Base-by-base conservation (phyloP, 768 basidiomycete genomes). In the Boletus edulis region DNA sequence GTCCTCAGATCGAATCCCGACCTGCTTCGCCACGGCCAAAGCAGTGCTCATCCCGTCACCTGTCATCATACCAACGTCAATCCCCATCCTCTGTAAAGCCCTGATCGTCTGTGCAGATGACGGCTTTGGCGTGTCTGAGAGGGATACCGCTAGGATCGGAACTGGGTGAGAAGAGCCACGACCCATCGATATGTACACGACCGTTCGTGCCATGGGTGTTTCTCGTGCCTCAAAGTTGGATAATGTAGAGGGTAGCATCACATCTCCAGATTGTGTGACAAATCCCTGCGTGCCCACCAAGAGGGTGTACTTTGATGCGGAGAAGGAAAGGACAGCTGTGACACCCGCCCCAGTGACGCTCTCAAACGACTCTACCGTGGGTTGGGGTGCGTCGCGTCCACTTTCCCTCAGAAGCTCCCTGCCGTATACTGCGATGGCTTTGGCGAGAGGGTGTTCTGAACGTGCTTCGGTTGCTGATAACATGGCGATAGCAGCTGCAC, bases 401-500 rank as follows among this genome's bases (percentile, higher is more conserved):
- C 67, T 72, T 60, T 67, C 62, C 14, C 75, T 72, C 12, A 93
- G 69, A 1, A 84, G 62, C 29, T 86, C 82, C 66, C 82, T 88
- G 31, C 93, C 91, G 67, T 93, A 89, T 0, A 81, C 73, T 5
- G 95, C 91, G 46, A 98, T 86, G 14, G 97, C 95, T 66, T 91
- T 90, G 11, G 96, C 97, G 20, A 99, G 83, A 3, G 97, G 97
- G 66, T 99, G 97, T 69, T 98, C 97, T 1, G 95, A 98, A 56
- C 85, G 84, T 11, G 89, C 87, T 70, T 99, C 96, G 0, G 93
- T 87, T 1, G 87, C 87, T 27, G 88, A 82, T 37, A 98, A 78
- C 80, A 97, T 86, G 3, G 92, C 82, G 14, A 98, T 73, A 24
- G 94, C 76, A 17, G 82, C 76, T 34, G 77, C 77, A 24, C 84